Evolutionary conservation across 1,284 basidiomycete species (phyloP).

Genomic region (Leucoagaricus sp.): DNA sequence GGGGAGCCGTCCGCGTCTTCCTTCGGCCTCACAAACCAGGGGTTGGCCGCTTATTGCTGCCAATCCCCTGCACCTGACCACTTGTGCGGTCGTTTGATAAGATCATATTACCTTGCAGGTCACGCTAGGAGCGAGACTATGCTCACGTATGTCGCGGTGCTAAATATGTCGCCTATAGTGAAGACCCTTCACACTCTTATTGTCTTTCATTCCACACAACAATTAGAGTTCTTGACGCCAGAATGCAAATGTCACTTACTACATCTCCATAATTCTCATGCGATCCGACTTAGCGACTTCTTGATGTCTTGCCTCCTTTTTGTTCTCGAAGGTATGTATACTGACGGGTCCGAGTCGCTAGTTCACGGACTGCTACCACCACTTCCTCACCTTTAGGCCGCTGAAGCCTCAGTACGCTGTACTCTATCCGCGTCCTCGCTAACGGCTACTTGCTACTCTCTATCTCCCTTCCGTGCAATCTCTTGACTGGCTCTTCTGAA

Average conservation of each 20-base stretch:
- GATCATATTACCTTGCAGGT: too few species aligned
- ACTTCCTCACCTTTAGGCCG: constrained; percentile 7
- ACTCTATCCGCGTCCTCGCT: background rate
- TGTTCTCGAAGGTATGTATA: constrained; percentile 10
- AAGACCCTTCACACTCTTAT: background rate
- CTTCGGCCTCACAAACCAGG: too few species aligned
- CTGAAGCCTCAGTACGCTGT: constrained; percentile 1
- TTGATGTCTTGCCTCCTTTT: constrained; percentile 8
- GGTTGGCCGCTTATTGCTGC: too few species aligned
- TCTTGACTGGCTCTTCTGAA: background rate
- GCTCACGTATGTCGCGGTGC: background rate
- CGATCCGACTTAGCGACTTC: constrained; percentile 5
- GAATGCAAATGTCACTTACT: constrained; percentile 1
- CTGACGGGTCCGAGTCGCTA: background rate
- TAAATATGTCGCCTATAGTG: background rate
- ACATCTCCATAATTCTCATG: background rate
- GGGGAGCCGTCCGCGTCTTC: too few species aligned
- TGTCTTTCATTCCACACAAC: constrained; percentile 2
- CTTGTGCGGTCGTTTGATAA: too few species aligned
- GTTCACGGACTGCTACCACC: background rate
- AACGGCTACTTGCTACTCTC: background rate
- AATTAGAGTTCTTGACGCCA: constrained; percentile 4
- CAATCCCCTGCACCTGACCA: too few species aligned
- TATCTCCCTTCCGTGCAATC: constrained; percentile 6
- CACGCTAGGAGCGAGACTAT: too few species aligned